Evolutionary conservation across 768 basidiomycete genomes (phyloP).

Genomic region (Tulasnella sp.): DNA sequence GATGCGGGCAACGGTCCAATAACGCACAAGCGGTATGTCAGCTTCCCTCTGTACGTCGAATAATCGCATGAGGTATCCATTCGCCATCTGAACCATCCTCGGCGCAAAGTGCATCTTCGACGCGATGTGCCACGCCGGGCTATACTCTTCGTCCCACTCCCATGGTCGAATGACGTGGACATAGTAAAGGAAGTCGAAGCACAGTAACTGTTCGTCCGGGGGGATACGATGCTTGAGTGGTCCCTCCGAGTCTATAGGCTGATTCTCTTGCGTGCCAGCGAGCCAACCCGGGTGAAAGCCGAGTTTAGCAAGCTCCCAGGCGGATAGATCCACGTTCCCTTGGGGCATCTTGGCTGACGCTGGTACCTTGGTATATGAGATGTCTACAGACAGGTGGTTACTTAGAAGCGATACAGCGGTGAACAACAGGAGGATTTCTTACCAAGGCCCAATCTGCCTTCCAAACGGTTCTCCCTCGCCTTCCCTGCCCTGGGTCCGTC

Average conservation of each 20-base stretch:
- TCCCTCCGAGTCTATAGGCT: slow-evolving; percentile 19
- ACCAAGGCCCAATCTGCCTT: slow-evolving; percentile 2
- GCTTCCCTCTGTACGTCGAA: not conserved
- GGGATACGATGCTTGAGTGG: slow-evolving; percentile 12
- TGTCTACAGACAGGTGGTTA: not conserved
- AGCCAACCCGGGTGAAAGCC: no score
- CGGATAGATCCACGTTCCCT: no score
- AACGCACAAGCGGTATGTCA: slow-evolving; percentile 15
- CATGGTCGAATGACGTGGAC: slow-evolving; percentile 3
- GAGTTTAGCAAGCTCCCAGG: no score
- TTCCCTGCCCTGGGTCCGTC: not conserved
- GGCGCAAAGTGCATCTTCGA: slow-evolving; percentile 18
- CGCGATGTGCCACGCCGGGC: slow-evolving; percentile 21
- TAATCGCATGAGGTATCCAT: slow-evolving; percentile 18
- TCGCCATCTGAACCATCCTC: slow-evolving; percentile 15
- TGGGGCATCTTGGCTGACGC: not conserved
- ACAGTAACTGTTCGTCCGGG: slow-evolving; percentile 21
- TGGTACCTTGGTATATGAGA: slow-evolving; percentile 4
- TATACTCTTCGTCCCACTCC: slow-evolving; percentile 22
- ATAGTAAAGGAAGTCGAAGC: slow-evolving; percentile 21
- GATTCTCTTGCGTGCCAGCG: not conserved
- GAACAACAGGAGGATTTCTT: not conserved
- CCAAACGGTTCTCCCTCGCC: not conserved
- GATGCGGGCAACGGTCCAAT: not conserved
- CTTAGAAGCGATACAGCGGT: slow-evolving; percentile 25